Conservation (phyloP, 129 eudicot species). For the Apium graveolens region DNA sequence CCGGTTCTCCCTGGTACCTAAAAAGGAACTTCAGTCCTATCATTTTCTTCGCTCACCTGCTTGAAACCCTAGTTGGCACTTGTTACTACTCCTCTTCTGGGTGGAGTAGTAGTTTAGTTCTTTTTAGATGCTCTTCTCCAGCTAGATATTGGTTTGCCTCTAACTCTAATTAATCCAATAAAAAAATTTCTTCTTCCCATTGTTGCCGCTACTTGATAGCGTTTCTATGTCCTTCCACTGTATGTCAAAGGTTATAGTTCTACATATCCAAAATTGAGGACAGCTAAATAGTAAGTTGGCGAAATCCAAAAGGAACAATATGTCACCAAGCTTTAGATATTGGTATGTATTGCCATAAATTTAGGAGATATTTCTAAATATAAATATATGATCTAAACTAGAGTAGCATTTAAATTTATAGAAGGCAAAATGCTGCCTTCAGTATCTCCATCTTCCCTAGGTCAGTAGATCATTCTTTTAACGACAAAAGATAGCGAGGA, state of each 20-base stretch:
- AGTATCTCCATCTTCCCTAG: neutral
- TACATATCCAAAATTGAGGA: neutral
- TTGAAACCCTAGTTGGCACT: neutral
- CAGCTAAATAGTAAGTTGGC: neutral
- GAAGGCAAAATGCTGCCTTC: neutral
- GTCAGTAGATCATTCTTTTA: neutral
- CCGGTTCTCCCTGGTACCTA: neutral
- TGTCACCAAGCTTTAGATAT: neutral
- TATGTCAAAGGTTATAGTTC: neutral
- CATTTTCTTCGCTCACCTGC: neutral
- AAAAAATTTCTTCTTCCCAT: neutral
- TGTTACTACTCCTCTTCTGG: neutral
- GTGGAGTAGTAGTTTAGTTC: neutral
- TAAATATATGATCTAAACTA: neutral
- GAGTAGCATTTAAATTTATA: neutral
- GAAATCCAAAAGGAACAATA: neutral
- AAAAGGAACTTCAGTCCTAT: neutral
- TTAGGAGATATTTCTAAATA: neutral
- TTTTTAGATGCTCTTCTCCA: neutral
- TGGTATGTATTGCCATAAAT: neutral
- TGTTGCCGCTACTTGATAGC: neutral
- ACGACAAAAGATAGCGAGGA: neutral
- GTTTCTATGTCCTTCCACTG: neutral
- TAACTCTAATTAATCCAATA: neutral
- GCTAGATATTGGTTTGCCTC: neutral